Conservation (phyloP, 345 rosid species). For the Aurinia saxatilis region DNA sequence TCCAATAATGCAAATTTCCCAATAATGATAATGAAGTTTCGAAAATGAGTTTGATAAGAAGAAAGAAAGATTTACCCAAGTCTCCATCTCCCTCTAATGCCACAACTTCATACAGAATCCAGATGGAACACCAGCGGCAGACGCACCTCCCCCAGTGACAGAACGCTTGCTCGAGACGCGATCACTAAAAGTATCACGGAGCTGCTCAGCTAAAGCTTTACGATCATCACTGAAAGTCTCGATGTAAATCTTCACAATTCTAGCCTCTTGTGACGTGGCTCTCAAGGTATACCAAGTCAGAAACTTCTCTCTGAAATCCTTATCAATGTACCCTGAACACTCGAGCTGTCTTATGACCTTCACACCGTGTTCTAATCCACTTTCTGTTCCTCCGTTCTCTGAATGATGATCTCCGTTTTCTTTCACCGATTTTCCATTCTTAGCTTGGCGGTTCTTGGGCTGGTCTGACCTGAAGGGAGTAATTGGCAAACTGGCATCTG, state of each 20-base stretch:
- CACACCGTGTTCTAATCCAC: slow-evolving; percentile 69
- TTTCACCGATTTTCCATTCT: slow-evolving; percentile 42
- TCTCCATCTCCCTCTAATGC: slow-evolving; percentile 39
- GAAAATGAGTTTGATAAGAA: too few relatives aligned
- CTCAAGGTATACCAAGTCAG: slow-evolving; percentile 92
- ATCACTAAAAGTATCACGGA: slow-evolving; percentile 73
- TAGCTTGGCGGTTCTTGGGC: slow-evolving; percentile 51
- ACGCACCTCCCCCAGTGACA: slow-evolving; percentile 19
- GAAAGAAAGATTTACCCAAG: not conserved
- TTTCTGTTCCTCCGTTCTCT: slow-evolving; percentile 25
- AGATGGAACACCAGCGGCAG: slow-evolving; percentile 56
- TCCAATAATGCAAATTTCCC: too few relatives aligned
- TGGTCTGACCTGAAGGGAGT: slow-evolving; percentile 72
- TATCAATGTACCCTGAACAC: slow-evolving; percentile 83
- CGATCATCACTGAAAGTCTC: slow-evolving; percentile 76
- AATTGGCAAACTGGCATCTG: slow-evolving; percentile 65
- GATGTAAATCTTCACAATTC: slow-evolving; percentile 78
- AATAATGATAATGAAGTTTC: too few relatives aligned
- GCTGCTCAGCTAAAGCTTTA: slow-evolving; percentile 87
- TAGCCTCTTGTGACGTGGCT: slow-evolving; percentile 72
- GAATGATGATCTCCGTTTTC: slow-evolving; percentile 10
- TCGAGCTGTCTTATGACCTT: slow-evolving; percentile 86
- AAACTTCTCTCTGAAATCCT: slow-evolving; percentile 89
- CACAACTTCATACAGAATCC: slow-evolving; percentile 98
- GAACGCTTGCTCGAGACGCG: slow-evolving; percentile 52